These are phyloP conservation scores for Trichoderma breve DNA, from an alignment of 2,329 filamentous ascomycete genomes.

Conservation along the genomic window DNA sequence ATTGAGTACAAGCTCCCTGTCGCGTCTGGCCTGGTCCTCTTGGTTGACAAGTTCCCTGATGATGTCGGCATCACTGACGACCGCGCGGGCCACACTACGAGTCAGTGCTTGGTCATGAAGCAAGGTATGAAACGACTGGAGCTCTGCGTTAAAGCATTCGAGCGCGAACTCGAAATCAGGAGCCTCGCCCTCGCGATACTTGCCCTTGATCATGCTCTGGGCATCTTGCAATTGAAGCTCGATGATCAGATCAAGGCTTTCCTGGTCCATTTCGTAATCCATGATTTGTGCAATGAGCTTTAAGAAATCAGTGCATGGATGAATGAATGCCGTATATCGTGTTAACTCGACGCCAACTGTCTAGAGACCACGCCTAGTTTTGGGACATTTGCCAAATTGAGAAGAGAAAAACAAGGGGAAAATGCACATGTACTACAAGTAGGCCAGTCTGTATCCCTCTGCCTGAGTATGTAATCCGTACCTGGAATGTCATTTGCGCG, in stretches of 20 bases:
- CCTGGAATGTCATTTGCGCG: background rate
- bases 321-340: too few species aligned
- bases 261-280: conserved; percentile 13
- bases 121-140: conserved; percentile 6
- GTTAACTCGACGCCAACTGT: too few species aligned
- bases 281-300: background rate
- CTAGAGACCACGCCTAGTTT: background rate
- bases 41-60: conserved; percentile 6
- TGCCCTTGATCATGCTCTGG: conserved; percentile 20
- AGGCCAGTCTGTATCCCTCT: background rate
- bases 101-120: conserved; percentile 22
- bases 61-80: conserved; percentile 18
- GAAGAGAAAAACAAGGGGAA: background rate
- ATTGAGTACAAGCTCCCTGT: background rate
- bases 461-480: background rate
- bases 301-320: background rate
- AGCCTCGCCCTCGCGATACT: conserved; percentile 18
- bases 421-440: background rate
- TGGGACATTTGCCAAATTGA: background rate
- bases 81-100: conserved; percentile 24
- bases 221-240: conserved; percentile 25
- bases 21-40: conserved; percentile 9
- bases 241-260: conserved; percentile 23
- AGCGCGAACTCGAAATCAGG: conserved; percentile 21
- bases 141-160: conserved; percentile 21